A percentile compares a stretch with the other conserved stretches of the same genome.
Conservation (phyloP, 139 green algal genomes). For the Chlamydomonas incerta region DNA sequence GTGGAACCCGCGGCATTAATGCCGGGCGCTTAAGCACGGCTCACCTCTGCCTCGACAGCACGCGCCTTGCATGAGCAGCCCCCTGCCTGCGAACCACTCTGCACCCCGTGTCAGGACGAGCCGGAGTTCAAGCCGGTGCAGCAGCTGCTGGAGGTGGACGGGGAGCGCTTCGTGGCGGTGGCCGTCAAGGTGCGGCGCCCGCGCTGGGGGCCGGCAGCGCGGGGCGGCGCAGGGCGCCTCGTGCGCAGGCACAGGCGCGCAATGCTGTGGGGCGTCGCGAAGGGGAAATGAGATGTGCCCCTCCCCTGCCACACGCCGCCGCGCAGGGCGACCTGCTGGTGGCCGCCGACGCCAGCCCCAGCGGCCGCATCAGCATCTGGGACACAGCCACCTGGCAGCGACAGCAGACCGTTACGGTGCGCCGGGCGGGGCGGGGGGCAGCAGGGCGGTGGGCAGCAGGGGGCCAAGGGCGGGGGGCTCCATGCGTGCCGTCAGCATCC, state of each 20-base stretch:
- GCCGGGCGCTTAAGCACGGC: too few species aligned
- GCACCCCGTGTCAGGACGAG: slow-evolving; percentile 15
- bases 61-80: neutral
- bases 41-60: neutral
- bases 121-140: slow-evolving; percentile 10
- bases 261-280: too few species aligned
- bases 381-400: slow-evolving; percentile 26
- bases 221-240: too few species aligned
- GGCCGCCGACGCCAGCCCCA: slow-evolving; percentile 33
- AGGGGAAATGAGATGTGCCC: too few species aligned
- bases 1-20: too few species aligned
- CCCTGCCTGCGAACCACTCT: neutral
- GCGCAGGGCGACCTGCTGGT: slow-evolving; percentile 21
- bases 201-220: too few species aligned
- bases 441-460: too few species aligned
- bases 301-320: neutral
- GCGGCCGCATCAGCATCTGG: slow-evolving; percentile 40
- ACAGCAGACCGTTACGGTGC: slow-evolving; percentile 30
- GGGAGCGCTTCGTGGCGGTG: slow-evolving; percentile 31
- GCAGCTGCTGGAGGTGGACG: slow-evolving; percentile 38
- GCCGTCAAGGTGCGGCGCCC: slow-evolving; percentile 3
- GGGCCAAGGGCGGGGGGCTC: too few species aligned
- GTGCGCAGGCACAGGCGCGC: too few species aligned
- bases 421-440: too few species aligned
- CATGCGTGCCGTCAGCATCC: too few species aligned